Conservation (phyloP, 108 stramenopile species). For the Mayamaea pseudoterrestris region DNA sequence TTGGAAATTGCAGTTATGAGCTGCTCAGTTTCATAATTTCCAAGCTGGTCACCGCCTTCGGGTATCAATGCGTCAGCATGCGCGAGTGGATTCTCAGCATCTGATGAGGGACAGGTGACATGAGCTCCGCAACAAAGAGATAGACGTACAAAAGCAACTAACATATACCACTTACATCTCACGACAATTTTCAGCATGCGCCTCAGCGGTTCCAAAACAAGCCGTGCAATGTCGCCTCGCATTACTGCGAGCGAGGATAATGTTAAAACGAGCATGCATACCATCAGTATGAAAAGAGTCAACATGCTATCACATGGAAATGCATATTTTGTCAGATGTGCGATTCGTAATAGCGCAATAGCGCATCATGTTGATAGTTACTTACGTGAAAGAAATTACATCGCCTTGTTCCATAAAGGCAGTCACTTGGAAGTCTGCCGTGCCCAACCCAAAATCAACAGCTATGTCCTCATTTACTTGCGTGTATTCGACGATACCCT, state of each 20-base stretch:
- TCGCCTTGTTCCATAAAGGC: too few species aligned
- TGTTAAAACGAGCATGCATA: constrained; percentile 31
- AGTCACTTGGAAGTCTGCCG: too few species aligned
- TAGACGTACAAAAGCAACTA: not conserved
- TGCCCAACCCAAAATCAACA: too few species aligned
- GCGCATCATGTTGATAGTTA: too few species aligned
- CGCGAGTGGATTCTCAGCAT: constrained; percentile 37
- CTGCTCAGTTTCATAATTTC: constrained; percentile 87
- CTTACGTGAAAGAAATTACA: too few species aligned
- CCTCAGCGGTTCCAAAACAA: constrained; percentile 65
- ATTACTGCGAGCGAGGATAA: constrained; percentile 41
- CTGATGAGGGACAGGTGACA: constrained; percentile 12
- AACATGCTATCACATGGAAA: constrained; percentile 12
- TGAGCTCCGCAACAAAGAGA: not conserved
- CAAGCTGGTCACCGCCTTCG: constrained; percentile 27
- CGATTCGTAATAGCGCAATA: too few species aligned
- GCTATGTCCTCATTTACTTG: too few species aligned
- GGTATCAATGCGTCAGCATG: constrained; percentile 2
- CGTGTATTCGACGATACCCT: too few species aligned
- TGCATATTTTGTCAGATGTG: too few species aligned
- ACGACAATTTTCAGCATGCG: constrained; percentile 78
- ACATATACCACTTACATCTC: constrained; percentile 18
- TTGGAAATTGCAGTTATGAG: constrained; percentile 84
- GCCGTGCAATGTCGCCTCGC: constrained; percentile 49
- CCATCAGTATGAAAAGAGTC: constrained; percentile 28